phyloP scores from a whole-genome alignment of 1,284 basidiomycete species.

The Irpex sp. region DNA sequence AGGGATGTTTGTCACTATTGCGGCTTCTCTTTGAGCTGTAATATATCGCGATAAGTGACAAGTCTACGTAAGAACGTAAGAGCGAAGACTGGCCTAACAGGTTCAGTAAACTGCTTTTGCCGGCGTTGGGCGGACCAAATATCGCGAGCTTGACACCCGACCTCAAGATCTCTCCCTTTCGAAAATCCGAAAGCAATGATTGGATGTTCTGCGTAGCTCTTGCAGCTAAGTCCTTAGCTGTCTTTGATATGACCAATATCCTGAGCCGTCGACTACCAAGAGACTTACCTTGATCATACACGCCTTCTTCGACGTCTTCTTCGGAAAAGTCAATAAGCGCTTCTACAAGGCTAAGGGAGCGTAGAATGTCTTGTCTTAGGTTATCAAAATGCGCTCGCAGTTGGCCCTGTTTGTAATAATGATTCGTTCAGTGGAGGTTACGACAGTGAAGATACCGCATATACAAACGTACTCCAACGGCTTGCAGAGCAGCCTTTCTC shows the following conservation, averaged over 20 bases:
- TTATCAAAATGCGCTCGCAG: constrained; percentile 56
- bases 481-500: constrained; percentile 66
- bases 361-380: constrained; percentile 62
- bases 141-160: constrained; percentile 80
- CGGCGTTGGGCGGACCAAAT: constrained; percentile 88
- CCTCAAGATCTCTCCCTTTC: constrained; percentile 80
- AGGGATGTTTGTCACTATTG: constrained; percentile 82
- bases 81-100: constrained; percentile 57
- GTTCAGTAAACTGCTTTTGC: constrained; percentile 84
- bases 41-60: not conserved
- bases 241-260: not conserved
- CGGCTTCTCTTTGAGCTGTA: constrained; percentile 74
- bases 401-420: constrained; percentile 43
- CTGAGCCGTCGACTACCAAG: not conserved
- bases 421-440: not conserved
- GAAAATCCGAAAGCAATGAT: constrained; percentile 59
- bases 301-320: constrained; percentile 80
- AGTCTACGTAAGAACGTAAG: not conserved
- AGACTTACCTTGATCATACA: constrained; percentile 57
- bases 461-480: constrained; percentile 50
- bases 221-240: constrained; percentile 41
- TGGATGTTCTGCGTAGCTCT: constrained; percentile 44
- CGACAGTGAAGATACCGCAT: not conserved
- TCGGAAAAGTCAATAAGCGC: constrained; percentile 91
- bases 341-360: constrained; percentile 74